These are phyloP conservation scores for Diaporthe velutina DNA, from an alignment of 2,329 filamentous ascomycete species.

Conservation along the genomic window DNA sequence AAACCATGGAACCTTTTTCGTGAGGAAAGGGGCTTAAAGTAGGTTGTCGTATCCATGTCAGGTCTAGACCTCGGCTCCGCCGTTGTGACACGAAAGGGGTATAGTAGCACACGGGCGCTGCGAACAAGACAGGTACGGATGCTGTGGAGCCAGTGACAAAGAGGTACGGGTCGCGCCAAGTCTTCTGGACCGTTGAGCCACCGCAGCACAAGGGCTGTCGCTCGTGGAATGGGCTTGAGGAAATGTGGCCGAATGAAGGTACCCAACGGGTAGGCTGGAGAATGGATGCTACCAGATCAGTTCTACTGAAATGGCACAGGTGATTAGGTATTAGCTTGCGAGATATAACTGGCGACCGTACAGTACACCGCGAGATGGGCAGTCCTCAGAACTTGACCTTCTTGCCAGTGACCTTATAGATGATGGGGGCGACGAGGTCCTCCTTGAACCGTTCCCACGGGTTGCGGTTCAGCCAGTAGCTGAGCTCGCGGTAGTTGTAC, in stretches of 20 bases:
- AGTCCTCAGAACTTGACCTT: constrained; percentile 66
- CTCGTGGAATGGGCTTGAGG: not conserved
- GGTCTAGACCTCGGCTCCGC: not conserved
- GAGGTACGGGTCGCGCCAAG: constrained; percentile 14
- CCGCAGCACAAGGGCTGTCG: not conserved
- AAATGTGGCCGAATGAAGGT: not conserved
- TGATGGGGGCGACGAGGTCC: constrained; percentile 70
- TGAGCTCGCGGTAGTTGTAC: constrained; percentile 93
- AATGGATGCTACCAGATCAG: constrained; percentile 4
- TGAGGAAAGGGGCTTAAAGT: not conserved
- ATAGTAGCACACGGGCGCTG: constrained; percentile 29
- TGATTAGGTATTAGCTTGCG: constrained; percentile 26
- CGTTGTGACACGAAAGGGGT: constrained; percentile 4
- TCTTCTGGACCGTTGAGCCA: constrained; percentile 10
- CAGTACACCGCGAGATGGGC: not conserved
- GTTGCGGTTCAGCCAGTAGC: constrained; percentile 88
- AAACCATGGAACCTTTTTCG: not conserved
- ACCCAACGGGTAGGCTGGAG: not conserved
- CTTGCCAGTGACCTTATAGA: constrained; percentile 74
- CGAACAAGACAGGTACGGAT: constrained; percentile 13
- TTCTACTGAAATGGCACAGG: not conserved
- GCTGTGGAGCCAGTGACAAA: constrained; percentile 24
- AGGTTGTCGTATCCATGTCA: not conserved
- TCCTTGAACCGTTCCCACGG: constrained; percentile 84
- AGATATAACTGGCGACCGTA: not conserved